Conservation (phyloP, 495 filamentous ascomycete species). For the Aspergillus coremiiformis region DNA sequence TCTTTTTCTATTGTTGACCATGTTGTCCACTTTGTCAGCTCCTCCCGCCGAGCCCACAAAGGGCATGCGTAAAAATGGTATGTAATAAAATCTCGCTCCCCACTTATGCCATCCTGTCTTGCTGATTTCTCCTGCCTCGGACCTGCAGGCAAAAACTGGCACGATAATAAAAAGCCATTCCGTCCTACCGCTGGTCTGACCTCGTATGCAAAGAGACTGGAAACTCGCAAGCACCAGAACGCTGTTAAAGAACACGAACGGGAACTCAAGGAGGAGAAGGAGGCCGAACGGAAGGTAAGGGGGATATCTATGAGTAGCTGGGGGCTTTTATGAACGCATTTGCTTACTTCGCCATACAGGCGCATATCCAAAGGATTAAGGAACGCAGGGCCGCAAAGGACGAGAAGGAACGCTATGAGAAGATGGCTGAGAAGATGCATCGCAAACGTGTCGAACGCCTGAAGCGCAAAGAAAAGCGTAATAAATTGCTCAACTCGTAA, state of each 20-base stretch:
- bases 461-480: conserved; percentile 93
- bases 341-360: conserved; percentile 37
- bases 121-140: conserved; percentile 16
- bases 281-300: conserved; percentile 72
- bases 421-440: conserved; percentile 97
- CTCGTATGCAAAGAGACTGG: conserved; percentile 67
- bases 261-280: conserved; percentile 94
- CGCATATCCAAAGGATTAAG: conserved; percentile 67
- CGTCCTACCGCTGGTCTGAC: conserved; percentile 69
- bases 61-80: conserved; percentile 45
- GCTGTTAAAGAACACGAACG: conserved; percentile 82
- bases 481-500: conserved; percentile 92
- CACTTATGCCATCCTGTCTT: conserved; percentile 3
- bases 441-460: conserved; percentile 84
- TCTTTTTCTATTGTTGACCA: conserved; percentile 7
- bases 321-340: background rate
- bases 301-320: background rate
- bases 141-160: conserved; percentile 86
- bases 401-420: conserved; percentile 88
- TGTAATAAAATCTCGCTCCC: conserved; percentile 10
- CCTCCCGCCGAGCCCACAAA: conserved; percentile 16
- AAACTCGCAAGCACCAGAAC: conserved; percentile 53
- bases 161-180: conserved; percentile 73
- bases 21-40: conserved; percentile 20
- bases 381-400: conserved; percentile 79